These are phyloP conservation scores for Ophiostoma populinum DNA, from an alignment of 2,329 filamentous ascomycete genomes.

Conservation along the genomic window DNA sequence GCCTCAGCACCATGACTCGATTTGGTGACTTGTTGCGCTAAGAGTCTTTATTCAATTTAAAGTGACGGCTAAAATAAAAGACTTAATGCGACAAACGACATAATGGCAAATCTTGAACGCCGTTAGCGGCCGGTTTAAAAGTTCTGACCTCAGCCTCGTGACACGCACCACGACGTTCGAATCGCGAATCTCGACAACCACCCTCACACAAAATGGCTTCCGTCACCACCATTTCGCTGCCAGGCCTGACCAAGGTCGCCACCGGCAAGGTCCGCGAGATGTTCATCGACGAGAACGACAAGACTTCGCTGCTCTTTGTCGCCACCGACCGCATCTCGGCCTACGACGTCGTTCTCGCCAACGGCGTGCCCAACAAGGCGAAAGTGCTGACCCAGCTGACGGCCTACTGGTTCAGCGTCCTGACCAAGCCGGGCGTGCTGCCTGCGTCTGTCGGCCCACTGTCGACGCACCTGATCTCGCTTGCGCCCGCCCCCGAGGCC, in stretches of 20 bases:
- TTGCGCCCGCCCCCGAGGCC: constrained; percentile 20
- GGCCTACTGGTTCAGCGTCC: constrained; percentile 37
- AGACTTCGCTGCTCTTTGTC: constrained; percentile 17
- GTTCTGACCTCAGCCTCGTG: too few species aligned
- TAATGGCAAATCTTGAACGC: too few species aligned
- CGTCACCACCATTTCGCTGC: constrained; percentile 16
- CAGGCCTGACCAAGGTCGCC: constrained; percentile 17
- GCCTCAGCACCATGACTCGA: too few species aligned
- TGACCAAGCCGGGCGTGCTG: constrained; percentile 21
- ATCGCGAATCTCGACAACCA: background rate
- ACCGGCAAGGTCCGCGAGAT: constrained; percentile 18
- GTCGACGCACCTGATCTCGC: constrained; percentile 33
- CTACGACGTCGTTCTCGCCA: constrained; percentile 81
- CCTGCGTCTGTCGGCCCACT: constrained; percentile 21
- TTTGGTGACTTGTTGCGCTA: too few species aligned
- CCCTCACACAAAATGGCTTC: constrained; percentile 7
- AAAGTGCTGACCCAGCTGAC: constrained; percentile 28
- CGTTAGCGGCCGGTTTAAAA: too few species aligned
- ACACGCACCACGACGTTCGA: too few species aligned
- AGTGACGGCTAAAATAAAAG: too few species aligned
- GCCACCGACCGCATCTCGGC: constrained; percentile 73
- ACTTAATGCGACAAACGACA: too few species aligned
- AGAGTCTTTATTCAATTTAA: too few species aligned
- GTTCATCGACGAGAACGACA: constrained; percentile 11
- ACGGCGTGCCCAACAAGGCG: constrained; percentile 40